phyloP scores from a whole-genome alignment of 345 rosid species.

The Ailanthus altissimus region DNA sequence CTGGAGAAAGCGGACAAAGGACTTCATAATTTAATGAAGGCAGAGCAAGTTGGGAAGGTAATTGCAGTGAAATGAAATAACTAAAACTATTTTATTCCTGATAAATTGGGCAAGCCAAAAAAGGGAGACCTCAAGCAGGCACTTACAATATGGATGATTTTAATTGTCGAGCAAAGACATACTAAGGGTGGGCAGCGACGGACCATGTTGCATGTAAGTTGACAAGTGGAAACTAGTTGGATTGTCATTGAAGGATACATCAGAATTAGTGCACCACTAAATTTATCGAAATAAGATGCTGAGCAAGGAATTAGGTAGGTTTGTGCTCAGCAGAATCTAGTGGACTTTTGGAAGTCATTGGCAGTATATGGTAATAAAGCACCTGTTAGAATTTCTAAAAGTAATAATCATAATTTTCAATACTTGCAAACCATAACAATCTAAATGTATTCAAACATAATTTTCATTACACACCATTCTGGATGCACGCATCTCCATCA shows the following conservation, averaged over 20 bases:
- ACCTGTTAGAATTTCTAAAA: not conserved
- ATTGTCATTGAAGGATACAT: not conserved
- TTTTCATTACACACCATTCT: conserved; percentile 59
- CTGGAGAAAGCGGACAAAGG: too few species aligned
- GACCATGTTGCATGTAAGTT: not conserved
- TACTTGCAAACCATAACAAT: conserved; percentile 45
- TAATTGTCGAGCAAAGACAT: not conserved
- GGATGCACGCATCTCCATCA: conserved; percentile 98
- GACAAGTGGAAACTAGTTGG: not conserved
- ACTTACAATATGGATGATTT: not conserved
- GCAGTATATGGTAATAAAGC: not conserved
- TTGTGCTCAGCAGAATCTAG: not conserved
- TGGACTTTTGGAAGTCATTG: not conserved
- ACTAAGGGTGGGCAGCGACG: too few species aligned
- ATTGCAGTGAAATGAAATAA: too few species aligned
- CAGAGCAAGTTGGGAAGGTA: too few species aligned
- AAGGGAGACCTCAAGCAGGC: not conserved
- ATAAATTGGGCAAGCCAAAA: too few species aligned
- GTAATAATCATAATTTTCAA: not conserved
- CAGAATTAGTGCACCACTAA: not conserved
- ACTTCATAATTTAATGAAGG: too few species aligned
- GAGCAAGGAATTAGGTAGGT: not conserved
- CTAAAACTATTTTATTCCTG: too few species aligned
- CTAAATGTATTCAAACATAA: not conserved
- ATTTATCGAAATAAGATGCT: not conserved